phyloP scores from a whole-genome alignment of 331 rosid genomes.

The Ulmus americana region DNA sequence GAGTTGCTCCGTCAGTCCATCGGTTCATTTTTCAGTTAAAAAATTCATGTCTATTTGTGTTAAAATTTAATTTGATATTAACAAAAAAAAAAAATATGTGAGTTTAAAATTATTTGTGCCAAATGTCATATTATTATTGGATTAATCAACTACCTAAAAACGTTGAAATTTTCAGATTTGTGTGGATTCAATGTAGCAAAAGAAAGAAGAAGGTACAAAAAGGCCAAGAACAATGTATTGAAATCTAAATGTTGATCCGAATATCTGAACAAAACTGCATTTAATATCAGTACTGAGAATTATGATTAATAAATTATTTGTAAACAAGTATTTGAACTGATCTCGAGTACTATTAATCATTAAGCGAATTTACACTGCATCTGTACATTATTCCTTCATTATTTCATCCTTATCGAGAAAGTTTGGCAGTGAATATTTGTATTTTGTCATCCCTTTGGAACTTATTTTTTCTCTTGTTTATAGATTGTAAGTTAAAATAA shows the following conservation, averaged over 20 bases:
- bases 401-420: background rate
- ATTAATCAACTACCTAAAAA: background rate
- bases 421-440: background rate
- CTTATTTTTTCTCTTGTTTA: background rate
- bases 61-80: no score
- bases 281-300: background rate
- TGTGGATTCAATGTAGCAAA: slow-evolving; percentile 29
- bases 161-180: slow-evolving; percentile 9
- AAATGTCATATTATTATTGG: background rate
- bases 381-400: background rate
- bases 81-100: no score
- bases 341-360: slow-evolving; percentile 22
- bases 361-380: background rate
- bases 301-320: background rate
- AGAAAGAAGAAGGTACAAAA: slow-evolving; percentile 11
- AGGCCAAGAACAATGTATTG: slow-evolving; percentile 43
- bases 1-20: no score
- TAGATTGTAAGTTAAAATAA: no score
- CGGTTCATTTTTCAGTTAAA: no score
- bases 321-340: slow-evolving; percentile 7
- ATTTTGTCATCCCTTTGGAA: background rate
- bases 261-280: slow-evolving; percentile 18
- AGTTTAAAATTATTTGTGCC: no score
- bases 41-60: no score
- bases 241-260: slow-evolving; percentile 45